Base-by-base conservation (phyloP, 257 asterid species). In the Solanum raphanifolium region DNA sequence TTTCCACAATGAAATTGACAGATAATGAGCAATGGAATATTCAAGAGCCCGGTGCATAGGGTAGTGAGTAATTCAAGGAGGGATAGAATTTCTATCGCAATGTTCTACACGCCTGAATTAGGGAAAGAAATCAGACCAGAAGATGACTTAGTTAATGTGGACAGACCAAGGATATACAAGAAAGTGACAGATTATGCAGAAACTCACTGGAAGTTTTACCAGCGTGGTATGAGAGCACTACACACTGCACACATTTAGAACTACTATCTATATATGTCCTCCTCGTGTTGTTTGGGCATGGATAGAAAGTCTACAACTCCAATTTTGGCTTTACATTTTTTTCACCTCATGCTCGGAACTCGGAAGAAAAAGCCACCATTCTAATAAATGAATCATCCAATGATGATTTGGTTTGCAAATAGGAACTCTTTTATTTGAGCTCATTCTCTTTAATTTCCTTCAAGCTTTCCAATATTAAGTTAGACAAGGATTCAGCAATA, bases 21-120 rank as follows among this genome's bases (percentile, higher is more conserved):
- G 96, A 91, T 91, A 41, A 92, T 93, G 94, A 92, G 90, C 89
- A 92, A 93, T 27, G 95, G 96, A 23, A 83, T 90, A 76, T 91
- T 92, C 90, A 92, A 89, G 90, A 91, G 94, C 83, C 91, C 92
- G 21, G 91, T 90, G 90, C 96, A 93, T 27, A 90, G 96, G 82
- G 96, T 91, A 13, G 32, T 92, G 23, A 91, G 91, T 55, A 89
- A 84, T 88, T 83, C 92, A 55, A 16, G 78, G 21, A 87, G 84
- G 88, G 93, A 91, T n/a, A 87, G 96, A 87, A 81, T 91, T 4
- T 91, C 95, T 10, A 66, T 93, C 9, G 92, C 92, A 18, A 34
- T 88, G 29, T 92, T 92, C 83, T 92, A 92, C 84, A 87, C 92
- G 3, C 94, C 94, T 21, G 93, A 93, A 88, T 83, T 29, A 8